phyloP scores from a whole-genome alignment of 257 asterid species.

The Jacaranda copaia region DNA sequence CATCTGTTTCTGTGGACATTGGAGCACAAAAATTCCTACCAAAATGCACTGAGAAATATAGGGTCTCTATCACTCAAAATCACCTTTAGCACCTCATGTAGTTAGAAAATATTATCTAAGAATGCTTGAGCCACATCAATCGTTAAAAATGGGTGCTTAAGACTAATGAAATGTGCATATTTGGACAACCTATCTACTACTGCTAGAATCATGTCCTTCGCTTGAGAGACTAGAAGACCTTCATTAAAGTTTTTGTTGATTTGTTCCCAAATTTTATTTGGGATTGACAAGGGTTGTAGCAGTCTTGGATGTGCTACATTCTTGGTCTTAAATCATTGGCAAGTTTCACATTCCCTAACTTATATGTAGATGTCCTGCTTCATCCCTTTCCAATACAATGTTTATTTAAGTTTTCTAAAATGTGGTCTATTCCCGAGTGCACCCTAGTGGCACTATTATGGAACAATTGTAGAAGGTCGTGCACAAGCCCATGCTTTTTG shows the following conservation, averaged over 20 bases:
- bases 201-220: neutral
- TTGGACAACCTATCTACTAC: constrained; percentile 3
- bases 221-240: neutral
- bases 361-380: neutral
- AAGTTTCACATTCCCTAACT: neutral
- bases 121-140: neutral
- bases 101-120: constrained; percentile 6
- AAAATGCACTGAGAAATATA: neutral
- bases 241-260: constrained; percentile 2
- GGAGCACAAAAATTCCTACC: neutral
- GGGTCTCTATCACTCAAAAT: constrained; percentile 5
- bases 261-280: neutral
- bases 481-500: neutral
- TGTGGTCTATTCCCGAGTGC: neutral
- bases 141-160: neutral
- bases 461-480: neutral
- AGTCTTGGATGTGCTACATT: neutral
- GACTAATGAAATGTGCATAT: constrained; percentile 9
- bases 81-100: neutral
- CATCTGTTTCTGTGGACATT: neutral
- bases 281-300: constrained; percentile 5
- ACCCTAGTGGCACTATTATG: neutral
- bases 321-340: neutral
- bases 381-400: neutral
- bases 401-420: neutral